These are phyloP conservation scores for Xylaria sp. DNA, from an alignment of 2,329 filamentous ascomycete genomes.

Conservation along the genomic window DNA sequence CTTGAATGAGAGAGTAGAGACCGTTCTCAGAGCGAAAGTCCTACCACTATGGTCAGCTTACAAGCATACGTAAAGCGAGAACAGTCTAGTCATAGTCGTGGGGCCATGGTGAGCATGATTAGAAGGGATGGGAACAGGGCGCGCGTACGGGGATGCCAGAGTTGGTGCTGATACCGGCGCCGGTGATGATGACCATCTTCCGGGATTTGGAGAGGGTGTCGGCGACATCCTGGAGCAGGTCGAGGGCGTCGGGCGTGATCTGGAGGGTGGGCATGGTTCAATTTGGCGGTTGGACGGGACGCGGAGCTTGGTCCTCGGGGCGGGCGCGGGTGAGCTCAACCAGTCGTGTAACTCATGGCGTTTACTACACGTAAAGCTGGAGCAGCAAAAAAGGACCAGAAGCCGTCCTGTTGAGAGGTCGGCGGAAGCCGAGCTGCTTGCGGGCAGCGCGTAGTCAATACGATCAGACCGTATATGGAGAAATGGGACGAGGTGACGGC, in stretches of 20 bases:
- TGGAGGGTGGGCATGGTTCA: conserved; percentile 63
- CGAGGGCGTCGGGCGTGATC: conserved; percentile 56
- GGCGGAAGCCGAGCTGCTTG: background rate
- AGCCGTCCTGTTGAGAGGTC: background rate
- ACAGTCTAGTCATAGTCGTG: no score
- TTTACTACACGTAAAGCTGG: background rate
- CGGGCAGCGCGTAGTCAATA: background rate
- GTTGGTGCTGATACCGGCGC: conserved; percentile 77
- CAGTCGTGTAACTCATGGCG: conserved; percentile 10
- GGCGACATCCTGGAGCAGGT: conserved; percentile 68
- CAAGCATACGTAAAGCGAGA: conserved; percentile 6
- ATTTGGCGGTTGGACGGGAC: conserved; percentile 3
- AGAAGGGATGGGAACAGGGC: background rate
- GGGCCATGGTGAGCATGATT: background rate
- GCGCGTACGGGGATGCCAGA: conserved; percentile 72
- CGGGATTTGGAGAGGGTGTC: conserved; percentile 67
- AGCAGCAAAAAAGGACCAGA: no score
- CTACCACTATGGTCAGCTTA: conserved; percentile 44
- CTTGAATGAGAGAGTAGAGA: conserved; percentile 73
- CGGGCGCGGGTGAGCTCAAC: conserved; percentile 10
- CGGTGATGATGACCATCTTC: conserved; percentile 74
- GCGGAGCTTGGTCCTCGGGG: conserved; percentile 2
- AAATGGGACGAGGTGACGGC: background rate
- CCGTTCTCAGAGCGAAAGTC: conserved; percentile 76
- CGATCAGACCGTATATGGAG: background rate